These are phyloP conservation scores for Hypoxylon crocopeplum DNA, from an alignment of 495 filamentous ascomycete species.

Conservation along the genomic window DNA sequence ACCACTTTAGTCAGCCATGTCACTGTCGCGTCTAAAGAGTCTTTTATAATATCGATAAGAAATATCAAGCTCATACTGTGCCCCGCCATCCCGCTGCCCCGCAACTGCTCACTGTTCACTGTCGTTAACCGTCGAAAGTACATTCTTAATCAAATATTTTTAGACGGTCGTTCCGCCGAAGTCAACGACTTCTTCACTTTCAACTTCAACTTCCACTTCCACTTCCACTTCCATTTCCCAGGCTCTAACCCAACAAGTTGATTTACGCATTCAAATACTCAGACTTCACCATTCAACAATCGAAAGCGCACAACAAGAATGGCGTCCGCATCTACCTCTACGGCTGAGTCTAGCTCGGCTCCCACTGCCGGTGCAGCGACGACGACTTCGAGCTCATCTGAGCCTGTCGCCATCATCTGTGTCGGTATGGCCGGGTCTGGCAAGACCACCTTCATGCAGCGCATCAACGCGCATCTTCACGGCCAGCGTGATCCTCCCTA, in stretches of 20 bases:
- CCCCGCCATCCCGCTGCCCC: too few species aligned
- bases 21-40: too few species aligned
- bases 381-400: conserved; percentile 7
- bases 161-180: too few species aligned
- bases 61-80: too few species aligned
- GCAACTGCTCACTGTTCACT: too few species aligned
- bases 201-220: not conserved
- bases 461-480: conserved; percentile 91
- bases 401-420: conserved; percentile 79
- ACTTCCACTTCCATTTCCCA: not conserved
- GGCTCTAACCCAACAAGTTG: too few species aligned
- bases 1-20: too few species aligned
- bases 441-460: conserved; percentile 98
- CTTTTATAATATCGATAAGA: too few species aligned
- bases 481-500: conserved; percentile 77
- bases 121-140: too few species aligned
- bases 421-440: conserved; percentile 98
- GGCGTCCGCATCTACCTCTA: conserved; percentile 23
- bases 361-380: conserved; percentile 12
- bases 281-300: not conserved
- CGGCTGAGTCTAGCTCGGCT: conserved; percentile 20
- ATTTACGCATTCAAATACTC: not conserved
- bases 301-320: conserved; percentile 1
- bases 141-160: too few species aligned
- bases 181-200: too few species aligned